Base-by-base conservation (phyloP, 2,329 filamentous ascomycete species). In the Cladorrhinum sp. region DNA sequence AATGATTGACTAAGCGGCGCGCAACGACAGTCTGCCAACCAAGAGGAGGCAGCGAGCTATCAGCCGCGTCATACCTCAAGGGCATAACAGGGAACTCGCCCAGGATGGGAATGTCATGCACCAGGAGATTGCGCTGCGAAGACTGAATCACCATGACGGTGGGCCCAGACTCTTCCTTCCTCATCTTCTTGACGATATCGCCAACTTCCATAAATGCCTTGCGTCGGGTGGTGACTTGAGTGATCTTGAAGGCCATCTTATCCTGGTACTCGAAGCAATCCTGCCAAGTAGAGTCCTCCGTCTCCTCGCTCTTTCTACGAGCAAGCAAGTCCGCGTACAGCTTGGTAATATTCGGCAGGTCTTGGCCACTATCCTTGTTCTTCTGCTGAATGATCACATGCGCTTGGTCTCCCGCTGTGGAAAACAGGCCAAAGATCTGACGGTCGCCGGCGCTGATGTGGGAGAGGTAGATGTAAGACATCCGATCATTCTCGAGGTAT, bases 361-460 rank as follows among this genome's bases (percentile, higher is more conserved):
- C 91, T 69, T 96, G 90, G 1, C 78, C 82, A 5, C 86, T 83
- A 67, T 97, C 93, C 67, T 88, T 88, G 51, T 84, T 87, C 70
- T 88, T 90, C 71, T 95, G 93, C 39, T 96, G 82, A n/a, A 97
- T 89, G 55, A 98, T 82, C 55, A 99, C 85, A 69, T 96, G 86
- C 0, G 93, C 95, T 68, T 95, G 87, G 12, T 87, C 83, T 65
- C 84, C 88, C 0, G 86, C 85, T 0, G 92, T 94, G 0, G 94
- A 98, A 74, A 99, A 96, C 4, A 99, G 74, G 0, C 92, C 93
- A 73, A 97, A 98, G 56, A 99, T 88, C 70, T 99, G 93, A 36
- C 92, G 85, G 61, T 99, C 94, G 2, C 93, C 92, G 12, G 92
- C 88, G 50, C 89, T 88, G 70, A 99, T 89, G 74, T 99, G 95